phyloP scores from a whole-genome alignment of 2,329 filamentous ascomycete genomes.

The Helotiales sp. region DNA sequence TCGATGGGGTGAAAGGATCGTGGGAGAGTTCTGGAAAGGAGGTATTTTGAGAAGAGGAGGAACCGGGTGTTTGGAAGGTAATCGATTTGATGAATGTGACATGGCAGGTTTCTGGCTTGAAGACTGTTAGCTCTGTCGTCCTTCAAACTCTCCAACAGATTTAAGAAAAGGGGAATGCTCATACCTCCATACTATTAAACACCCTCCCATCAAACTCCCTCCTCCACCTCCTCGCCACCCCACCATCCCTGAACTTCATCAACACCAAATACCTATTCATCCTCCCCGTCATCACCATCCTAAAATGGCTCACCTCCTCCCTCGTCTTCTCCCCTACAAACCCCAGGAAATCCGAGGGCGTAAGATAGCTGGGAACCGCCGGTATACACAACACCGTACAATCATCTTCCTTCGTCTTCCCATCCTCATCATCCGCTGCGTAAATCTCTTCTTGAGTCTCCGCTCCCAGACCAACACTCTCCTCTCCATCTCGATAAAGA shows the following conservation, averaged over 20 bases:
- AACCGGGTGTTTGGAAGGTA: constrained; percentile 64
- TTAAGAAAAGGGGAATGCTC: constrained; percentile 28
- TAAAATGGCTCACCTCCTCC: constrained; percentile 85
- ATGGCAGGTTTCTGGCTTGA: constrained; percentile 85
- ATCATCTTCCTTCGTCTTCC: constrained; percentile 42
- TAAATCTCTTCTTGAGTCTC: constrained; percentile 29
- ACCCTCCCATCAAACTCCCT: constrained; percentile 88
- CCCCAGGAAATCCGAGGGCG: constrained; percentile 84
- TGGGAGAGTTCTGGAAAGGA: constrained; percentile 61
- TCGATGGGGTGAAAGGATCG: constrained; percentile 65
- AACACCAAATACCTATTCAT: constrained; percentile 93
- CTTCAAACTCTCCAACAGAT: too few species aligned
- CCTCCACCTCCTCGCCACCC: constrained; percentile 76
- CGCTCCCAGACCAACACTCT: constrained; percentile 63
- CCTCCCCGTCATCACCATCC: constrained; percentile 86
- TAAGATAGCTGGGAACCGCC: constrained; percentile 91
- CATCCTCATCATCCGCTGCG: constrained; percentile 36
- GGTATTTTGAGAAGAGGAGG: constrained; percentile 28
- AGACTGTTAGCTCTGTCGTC: constrained; percentile 19
- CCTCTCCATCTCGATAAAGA: constrained; percentile 82
- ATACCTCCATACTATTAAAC: constrained; percentile 87
- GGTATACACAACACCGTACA: constrained; percentile 91
- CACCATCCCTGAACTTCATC: constrained; percentile 83
- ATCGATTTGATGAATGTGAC: constrained; percentile 94
- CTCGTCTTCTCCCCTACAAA: constrained; percentile 89